These are phyloP conservation scores for Anthracocystis panici-leucophaei DNA, from an alignment of 1,284 basidiomycete species.

Conservation along the genomic window DNA sequence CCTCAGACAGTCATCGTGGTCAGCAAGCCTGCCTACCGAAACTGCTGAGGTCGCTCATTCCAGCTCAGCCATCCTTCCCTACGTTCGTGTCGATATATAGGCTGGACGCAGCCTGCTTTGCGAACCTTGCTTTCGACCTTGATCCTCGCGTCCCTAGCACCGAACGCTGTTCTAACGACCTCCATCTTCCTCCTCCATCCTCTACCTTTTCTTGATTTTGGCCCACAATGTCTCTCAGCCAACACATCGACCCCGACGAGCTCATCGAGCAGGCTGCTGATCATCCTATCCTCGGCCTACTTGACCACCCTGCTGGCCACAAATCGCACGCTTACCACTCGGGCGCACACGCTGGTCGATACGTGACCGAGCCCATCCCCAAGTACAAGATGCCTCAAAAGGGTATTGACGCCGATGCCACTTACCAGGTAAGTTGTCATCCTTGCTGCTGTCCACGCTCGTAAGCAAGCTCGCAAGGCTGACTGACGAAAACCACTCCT, in stretches of 20 bases:
- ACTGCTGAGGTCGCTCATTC: no score
- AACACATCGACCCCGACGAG: conserved; percentile 64
- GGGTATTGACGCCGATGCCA: conserved; percentile 70
- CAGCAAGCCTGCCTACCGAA: no score
- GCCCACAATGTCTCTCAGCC: conserved; percentile 60
- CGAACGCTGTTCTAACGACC: not conserved
- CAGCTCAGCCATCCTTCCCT: no score
- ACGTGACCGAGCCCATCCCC: conserved; percentile 66
- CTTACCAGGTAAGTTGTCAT: conserved; percentile 67
- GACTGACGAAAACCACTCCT: not conserved
- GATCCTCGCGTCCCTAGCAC: not conserved
- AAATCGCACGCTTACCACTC: conserved; percentile 29
- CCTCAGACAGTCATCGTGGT: not conserved
- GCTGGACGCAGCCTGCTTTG: not conserved
- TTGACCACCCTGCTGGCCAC: conserved; percentile 41
- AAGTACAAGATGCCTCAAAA: conserved; percentile 71
- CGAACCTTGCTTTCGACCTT: not conserved
- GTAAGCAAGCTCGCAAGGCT: no score
- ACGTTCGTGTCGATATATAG: not conserved
- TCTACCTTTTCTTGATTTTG: no score
- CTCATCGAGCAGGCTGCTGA: conserved; percentile 56
- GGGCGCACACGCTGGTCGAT: conserved; percentile 59
- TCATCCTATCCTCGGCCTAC: conserved; percentile 53
- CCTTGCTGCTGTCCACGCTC: no score
- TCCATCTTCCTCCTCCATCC: not conserved